Conservation (phyloP, 2,329 filamentous ascomycete species). For the Berkeleyomyces rouxiae region DNA sequence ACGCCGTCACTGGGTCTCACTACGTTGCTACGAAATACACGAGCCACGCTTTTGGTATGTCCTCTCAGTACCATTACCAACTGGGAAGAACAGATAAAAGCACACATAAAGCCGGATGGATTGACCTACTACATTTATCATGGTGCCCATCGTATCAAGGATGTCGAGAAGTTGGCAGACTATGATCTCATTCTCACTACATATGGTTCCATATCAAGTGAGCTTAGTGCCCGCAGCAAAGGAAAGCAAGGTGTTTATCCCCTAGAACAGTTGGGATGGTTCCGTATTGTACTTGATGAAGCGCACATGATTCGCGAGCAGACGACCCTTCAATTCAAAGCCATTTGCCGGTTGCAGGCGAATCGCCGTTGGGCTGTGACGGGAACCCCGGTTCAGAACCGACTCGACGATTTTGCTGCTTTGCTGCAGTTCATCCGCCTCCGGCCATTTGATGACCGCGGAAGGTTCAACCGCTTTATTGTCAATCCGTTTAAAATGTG, state of each 20-base stretch:
- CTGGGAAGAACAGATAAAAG: slow-evolving; percentile 82
- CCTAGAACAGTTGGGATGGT: slow-evolving; percentile 70
- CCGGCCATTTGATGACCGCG: slow-evolving; percentile 65
- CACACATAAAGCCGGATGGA: slow-evolving; percentile 50
- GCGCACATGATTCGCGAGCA: slow-evolving; percentile 88
- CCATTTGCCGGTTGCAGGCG: slow-evolving; percentile 63
- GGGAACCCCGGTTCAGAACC: slow-evolving; percentile 88
- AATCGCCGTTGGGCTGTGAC: slow-evolving; percentile 92
- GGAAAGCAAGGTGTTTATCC: slow-evolving; percentile 44
- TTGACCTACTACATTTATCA: slow-evolving; percentile 75
- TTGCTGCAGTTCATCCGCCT: slow-evolving; percentile 73
- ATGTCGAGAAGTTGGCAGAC: slow-evolving; percentile 47
- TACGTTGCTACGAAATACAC: slow-evolving; percentile 47
- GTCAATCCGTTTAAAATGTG: slow-evolving; percentile 74
- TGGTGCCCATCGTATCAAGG: slow-evolving; percentile 56
- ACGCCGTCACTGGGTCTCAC: slow-evolving; percentile 30
- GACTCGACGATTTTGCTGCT: slow-evolving; percentile 74
- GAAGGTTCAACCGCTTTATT: slow-evolving; percentile 63
- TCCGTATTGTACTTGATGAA: slow-evolving; percentile 84
- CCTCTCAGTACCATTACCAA: slow-evolving; percentile 85
- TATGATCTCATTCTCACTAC: slow-evolving; percentile 85
- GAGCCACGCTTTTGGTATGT: slow-evolving; percentile 70
- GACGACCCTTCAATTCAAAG: slow-evolving; percentile 64
- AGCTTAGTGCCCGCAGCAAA: slow-evolving; percentile 49
- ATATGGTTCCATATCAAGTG: slow-evolving; percentile 73